Conservation (phyloP, 352 stramenopile genomes). For the Pythium aphanidermatum region DNA sequence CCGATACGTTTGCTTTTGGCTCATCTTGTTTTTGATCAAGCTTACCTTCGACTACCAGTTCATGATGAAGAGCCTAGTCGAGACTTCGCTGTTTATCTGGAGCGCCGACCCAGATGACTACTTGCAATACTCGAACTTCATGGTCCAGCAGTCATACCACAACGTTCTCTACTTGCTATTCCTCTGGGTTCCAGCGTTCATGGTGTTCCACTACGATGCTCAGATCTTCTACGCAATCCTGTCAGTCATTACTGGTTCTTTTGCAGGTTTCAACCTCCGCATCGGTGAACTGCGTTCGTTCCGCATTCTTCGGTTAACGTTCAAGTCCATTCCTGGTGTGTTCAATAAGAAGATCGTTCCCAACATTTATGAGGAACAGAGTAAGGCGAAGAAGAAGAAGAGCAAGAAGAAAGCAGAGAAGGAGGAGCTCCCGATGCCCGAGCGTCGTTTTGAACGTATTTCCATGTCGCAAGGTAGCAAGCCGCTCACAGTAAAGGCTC, state of each 20-base stretch:
- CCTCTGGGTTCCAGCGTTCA: constrained; percentile 74
- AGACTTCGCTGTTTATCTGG: constrained; percentile 85
- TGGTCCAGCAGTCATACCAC: constrained; percentile 76
- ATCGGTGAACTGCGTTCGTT: constrained; percentile 84
- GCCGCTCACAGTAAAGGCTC: constrained; percentile 73
- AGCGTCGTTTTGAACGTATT: constrained; percentile 74
- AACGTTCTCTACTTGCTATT: constrained; percentile 84
- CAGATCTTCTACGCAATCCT: constrained; percentile 85
- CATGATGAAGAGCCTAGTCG: constrained; percentile 79
- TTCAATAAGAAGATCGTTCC: constrained; percentile 88
- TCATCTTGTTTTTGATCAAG: constrained; percentile 69
- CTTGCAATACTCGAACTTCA: constrained; percentile 77
- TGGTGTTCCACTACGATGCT: constrained; percentile 84
- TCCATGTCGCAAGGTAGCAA: constrained; percentile 81
- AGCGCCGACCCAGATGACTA: constrained; percentile 67
- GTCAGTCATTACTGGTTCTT: constrained; percentile 71
- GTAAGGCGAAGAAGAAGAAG: constrained; percentile 68
- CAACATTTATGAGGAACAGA: constrained; percentile 68
- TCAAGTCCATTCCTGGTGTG: constrained; percentile 82
- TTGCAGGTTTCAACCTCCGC: constrained; percentile 79
- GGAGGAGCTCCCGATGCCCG: constrained; percentile 51
- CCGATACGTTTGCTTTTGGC: constrained; percentile 81
- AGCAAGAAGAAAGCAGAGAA: constrained; percentile 57
- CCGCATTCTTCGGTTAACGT: constrained; percentile 72
- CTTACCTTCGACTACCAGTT: constrained; percentile 84